Evolutionary conservation across 2,329 filamentous ascomycete genomes (phyloP), one percentile per base, ranked within the genome.

Genomic region (Fusarium pseudoanthophilum): DNA sequence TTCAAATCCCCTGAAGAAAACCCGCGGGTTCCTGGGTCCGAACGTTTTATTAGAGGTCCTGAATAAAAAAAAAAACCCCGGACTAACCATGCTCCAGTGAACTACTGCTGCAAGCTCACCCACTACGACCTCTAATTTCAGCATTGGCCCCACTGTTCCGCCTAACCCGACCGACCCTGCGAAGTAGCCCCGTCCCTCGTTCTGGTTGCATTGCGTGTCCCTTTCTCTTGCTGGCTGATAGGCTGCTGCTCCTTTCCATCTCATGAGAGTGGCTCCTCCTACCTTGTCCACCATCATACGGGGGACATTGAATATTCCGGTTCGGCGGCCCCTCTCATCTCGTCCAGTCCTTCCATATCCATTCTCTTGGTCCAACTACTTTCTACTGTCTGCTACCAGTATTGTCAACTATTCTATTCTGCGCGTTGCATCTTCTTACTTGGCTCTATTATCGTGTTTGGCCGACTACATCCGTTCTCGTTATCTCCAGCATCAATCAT

Each of bases 271-370:
- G 72, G 67, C 71, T 75, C 71, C 60, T 75, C 68, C 61, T 72
- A 55, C 65, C 65, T 68, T 64, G 55, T 75, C 48, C 62, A 67
- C 45, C 52, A 60, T 69, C 66, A 67, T 66, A 68, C 69, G 67
- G 63, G 69, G 75, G 68, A 66, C 72, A 71, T 77, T 75, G 70
- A 77, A 76, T 76, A 62, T 77, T 77, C 69, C 75, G 58, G 63
- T 72, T 76, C 68, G 67, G 62, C 58, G 58, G 74, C 62, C 59
- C 67, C 71, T 74, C 75, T 69, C 69, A 58, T 70, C 55, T 77
- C 72, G 60, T 65, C 62, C 70, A 69, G 73, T 58, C 75, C 67
- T 68, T 53, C 65, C 72, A 69, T 62, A 45, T 65, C 58, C 56
- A 51, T 71, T 60, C 48, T 48, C 60, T 71, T 52, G 64, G 67